These are phyloP conservation scores for Cladophialophora yegresii DNA, from an alignment of 2,329 filamentous ascomycete genomes.

Conservation along the genomic window DNA sequence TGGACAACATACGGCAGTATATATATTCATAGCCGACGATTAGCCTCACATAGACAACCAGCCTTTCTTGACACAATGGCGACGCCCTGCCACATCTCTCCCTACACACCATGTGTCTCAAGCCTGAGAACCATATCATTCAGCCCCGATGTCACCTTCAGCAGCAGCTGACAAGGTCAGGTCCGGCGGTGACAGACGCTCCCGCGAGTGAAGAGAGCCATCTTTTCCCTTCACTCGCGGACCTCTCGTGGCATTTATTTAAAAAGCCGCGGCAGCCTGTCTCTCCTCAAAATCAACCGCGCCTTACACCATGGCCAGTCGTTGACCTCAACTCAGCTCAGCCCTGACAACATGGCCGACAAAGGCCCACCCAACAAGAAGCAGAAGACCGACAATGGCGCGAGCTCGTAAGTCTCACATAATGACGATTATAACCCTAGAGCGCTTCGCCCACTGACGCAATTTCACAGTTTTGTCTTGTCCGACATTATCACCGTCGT, in stretches of 20 bases:
- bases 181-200: not conserved
- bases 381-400: not conserved
- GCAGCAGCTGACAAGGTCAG: not conserved
- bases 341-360: no score
- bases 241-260: not conserved
- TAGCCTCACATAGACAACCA: no score
- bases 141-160: not conserved
- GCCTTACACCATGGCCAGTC: not conserved
- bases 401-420: not conserved
- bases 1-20: no score
- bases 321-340: not conserved
- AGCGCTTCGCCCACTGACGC: not conserved
- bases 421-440: not conserved
- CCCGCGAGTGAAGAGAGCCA: not conserved
- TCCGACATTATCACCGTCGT: conserved; percentile 19
- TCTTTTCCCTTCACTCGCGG: not conserved
- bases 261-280: not conserved
- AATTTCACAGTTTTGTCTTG: not conserved
- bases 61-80: no score
- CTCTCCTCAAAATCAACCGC: not conserved
- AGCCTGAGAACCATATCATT: not conserved
- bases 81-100: no score
- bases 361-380: not conserved
- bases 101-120: no score
- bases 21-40: no score